These are phyloP conservation scores for Rhodomyrtus psidioides DNA, from an alignment of 441 rosid genomes.

Conservation along the genomic window DNA sequence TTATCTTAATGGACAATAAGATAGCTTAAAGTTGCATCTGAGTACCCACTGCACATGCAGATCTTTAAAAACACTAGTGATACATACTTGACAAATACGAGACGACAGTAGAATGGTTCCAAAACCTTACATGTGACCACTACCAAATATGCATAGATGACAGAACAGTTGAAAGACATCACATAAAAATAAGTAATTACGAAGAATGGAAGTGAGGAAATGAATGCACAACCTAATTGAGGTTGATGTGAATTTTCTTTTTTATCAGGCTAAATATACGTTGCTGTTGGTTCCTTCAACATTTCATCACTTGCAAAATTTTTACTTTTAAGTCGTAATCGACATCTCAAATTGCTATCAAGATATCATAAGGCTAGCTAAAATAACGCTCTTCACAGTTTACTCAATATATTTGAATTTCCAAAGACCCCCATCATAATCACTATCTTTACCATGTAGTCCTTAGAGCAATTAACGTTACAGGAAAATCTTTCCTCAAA, in stretches of 20 bases:
- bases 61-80: background rate
- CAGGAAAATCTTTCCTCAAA: background rate
- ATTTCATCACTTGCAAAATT: background rate
- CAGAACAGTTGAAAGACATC: background rate
- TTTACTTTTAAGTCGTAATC: background rate
- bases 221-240: background rate
- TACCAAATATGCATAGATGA: background rate
- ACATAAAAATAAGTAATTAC: background rate
- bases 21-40: background rate
- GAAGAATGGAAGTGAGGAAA: background rate
- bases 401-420: background rate
- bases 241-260: background rate
- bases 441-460: background rate
- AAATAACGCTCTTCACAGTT: background rate
- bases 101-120: background rate
- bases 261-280: background rate
- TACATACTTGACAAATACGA: background rate
- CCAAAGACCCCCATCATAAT: background rate
- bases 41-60: background rate
- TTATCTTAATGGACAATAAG: background rate
- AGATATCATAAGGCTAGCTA: background rate
- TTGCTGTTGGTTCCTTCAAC: background rate
- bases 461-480: background rate
- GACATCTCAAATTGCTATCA: background rate
- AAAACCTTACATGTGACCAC: background rate